Conservation (phyloP, 148 eudicot species). For the Rhododendron mucronatum region DNA sequence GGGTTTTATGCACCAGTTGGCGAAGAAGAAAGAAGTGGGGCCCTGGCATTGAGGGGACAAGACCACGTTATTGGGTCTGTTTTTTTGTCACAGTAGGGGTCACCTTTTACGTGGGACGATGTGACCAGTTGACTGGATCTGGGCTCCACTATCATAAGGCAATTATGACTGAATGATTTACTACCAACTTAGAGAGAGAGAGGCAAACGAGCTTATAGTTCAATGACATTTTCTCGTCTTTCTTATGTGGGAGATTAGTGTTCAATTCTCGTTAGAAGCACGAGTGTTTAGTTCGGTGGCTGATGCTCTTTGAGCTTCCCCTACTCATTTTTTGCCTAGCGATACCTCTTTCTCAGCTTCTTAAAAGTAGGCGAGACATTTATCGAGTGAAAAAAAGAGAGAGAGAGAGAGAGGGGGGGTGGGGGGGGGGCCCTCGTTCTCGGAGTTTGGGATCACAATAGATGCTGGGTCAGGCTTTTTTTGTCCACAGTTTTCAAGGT, state of each 20-base stretch:
- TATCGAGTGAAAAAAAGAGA: too few species aligned
- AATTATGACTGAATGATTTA: slow-evolving; percentile 18
- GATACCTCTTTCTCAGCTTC: too few species aligned
- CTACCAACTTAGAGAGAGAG: neutral
- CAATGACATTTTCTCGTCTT: too few species aligned
- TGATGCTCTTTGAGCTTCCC: too few species aligned
- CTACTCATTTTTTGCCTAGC: too few species aligned
- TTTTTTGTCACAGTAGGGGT: neutral
- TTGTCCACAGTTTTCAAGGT: neutral
- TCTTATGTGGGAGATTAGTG: too few species aligned
- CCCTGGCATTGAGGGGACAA: slow-evolving; percentile 6
- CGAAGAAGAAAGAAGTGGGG: neutral
- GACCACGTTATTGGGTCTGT: slow-evolving; percentile 5
- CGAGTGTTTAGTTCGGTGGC: too few species aligned
- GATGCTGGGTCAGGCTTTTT: neutral
- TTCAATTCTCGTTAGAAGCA: too few species aligned
- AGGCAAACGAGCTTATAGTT: too few species aligned
- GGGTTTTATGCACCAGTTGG: neutral
- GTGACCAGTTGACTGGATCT: slow-evolving; percentile 5
- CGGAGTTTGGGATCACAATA: slow-evolving; percentile 13
- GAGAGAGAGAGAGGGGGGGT: neutral
- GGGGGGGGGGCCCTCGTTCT: neutral
- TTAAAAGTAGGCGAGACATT: too few species aligned
- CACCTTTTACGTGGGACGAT: neutral
- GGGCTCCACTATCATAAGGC: neutral